These are phyloP conservation scores for Ascochyta viciae-villosae DNA, from an alignment of 2,329 filamentous ascomycete species.

Conservation along the genomic window DNA sequence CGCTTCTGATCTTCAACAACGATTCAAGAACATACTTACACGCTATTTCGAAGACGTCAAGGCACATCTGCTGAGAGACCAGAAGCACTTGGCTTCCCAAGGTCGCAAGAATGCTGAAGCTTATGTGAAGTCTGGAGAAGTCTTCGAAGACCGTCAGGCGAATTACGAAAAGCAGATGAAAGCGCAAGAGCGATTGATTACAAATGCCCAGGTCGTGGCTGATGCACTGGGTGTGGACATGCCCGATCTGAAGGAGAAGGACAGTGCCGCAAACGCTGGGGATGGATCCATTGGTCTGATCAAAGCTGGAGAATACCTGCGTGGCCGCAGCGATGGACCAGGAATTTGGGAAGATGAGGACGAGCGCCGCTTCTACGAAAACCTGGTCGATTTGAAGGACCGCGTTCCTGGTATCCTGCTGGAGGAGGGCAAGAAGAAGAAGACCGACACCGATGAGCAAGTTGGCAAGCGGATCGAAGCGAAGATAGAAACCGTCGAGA, in stretches of 20 bases:
- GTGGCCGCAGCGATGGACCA: conserved; percentile 85
- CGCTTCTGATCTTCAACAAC: conserved; percentile 77
- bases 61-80: conserved; percentile 84
- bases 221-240: conserved; percentile 90
- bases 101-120: conserved; percentile 95
- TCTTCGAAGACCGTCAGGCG: conserved; percentile 95
- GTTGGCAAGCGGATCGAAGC: conserved; percentile 73
- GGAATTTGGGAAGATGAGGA: conserved; percentile 99
- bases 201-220: conserved; percentile 89
- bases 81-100: conserved; percentile 85
- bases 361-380: conserved; percentile 97
- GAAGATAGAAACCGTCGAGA: conserved; percentile 52
- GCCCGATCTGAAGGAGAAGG: conserved; percentile 88
- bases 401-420: conserved; percentile 93
- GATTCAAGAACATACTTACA: conserved; percentile 83
- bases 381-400: conserved; percentile 91
- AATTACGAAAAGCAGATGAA: conserved; percentile 96
- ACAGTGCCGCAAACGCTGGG: conserved; percentile 68
- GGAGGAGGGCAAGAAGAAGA: conserved; percentile 96
- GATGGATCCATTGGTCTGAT: conserved; percentile 89
- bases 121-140: conserved; percentile 97
- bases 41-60: conserved; percentile 96
- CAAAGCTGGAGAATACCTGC: conserved; percentile 91
- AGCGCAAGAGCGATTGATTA: conserved; percentile 84
- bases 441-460: conserved; percentile 79